A percentile compares a stretch with the other conserved stretches of the same genome.
Conservation (phyloP, 495 filamentous ascomycete species). For the Podospora didyma region DNA sequence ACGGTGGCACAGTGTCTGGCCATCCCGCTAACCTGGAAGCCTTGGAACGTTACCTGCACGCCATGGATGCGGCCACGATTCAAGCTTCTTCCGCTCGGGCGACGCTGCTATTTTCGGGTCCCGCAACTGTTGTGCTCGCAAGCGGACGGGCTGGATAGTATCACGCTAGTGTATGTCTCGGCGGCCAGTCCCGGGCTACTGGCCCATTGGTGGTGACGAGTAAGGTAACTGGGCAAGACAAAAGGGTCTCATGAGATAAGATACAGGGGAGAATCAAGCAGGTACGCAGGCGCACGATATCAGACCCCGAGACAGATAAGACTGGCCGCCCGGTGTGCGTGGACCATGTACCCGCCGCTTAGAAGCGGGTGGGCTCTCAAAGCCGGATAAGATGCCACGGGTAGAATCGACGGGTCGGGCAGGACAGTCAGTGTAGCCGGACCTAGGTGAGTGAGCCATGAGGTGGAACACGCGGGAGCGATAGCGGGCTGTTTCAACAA, state of each 20-base stretch:
- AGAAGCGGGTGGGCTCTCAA: not conserved
- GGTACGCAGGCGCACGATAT: not conserved
- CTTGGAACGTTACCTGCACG: slow-evolving; percentile 16
- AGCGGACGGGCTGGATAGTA: not conserved
- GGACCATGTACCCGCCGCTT: not conserved
- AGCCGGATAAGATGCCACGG: not conserved
- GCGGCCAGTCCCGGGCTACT: slow-evolving; percentile 12
- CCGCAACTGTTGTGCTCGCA: not conserved
- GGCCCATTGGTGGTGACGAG: slow-evolving; percentile 4
- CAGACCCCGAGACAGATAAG: not conserved
- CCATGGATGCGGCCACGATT: not conserved
- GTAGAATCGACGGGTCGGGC: not conserved
- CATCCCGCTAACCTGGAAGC: not conserved
- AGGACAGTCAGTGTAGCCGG: not conserved
- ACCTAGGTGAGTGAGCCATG: not conserved
- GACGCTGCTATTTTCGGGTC: slow-evolving; percentile 9
- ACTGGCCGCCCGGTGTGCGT: not conserved
- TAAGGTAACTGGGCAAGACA: not conserved
- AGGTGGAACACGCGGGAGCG: no score
- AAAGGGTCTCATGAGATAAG: slow-evolving; percentile 3
- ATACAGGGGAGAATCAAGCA: not conserved
- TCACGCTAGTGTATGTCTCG: slow-evolving; percentile 4
- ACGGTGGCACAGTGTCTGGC: not conserved
- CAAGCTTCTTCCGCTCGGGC: not conserved
- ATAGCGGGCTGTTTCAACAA: no score